Evolutionary conservation across 306 rosid species (phyloP).

Genomic region (Acacia melanoxylon): DNA sequence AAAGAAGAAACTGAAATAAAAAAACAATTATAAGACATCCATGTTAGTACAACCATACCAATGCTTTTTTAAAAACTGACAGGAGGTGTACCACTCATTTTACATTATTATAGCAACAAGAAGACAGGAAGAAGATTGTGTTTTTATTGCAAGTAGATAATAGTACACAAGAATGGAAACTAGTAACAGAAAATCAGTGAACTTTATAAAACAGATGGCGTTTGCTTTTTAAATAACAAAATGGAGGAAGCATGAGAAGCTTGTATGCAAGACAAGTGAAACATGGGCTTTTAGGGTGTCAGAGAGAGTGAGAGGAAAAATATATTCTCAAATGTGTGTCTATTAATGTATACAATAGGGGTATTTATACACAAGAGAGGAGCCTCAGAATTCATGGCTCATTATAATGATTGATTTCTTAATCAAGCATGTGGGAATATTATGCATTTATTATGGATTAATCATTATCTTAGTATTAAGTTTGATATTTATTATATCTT

Average conservation of each 20-base stretch:
- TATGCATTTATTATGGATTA: too few relatives aligned
- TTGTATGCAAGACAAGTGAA: not conserved
- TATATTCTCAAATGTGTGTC: too few relatives aligned
- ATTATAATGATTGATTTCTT: too few relatives aligned
- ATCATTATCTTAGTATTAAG: too few relatives aligned
- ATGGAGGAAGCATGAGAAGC: slow-evolving; percentile 3
- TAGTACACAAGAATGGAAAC: slow-evolving; percentile 5
- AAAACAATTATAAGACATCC: not conserved
- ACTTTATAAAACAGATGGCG: not conserved
- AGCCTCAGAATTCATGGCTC: too few relatives aligned
- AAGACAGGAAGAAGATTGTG: not conserved
- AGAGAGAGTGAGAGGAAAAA: too few relatives aligned
- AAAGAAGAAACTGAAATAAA: not conserved
- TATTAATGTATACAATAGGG: too few relatives aligned
- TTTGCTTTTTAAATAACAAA: not conserved
- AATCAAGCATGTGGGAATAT: too few relatives aligned
- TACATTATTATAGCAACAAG: slow-evolving; percentile 5
- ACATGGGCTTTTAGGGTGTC: not conserved
- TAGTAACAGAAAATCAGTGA: slow-evolving; percentile 15
- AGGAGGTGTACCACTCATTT: not conserved
- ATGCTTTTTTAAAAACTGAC: not conserved
- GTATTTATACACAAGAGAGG: too few relatives aligned
- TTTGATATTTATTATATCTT: too few relatives aligned
- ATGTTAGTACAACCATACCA: not conserved
- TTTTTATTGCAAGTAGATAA: not conserved